Evolutionary conservation across 1,139 yeast species (phyloP), one percentile per base, ranked within the genome.

Genomic region (Yamadazyma diddensiae): DNA sequence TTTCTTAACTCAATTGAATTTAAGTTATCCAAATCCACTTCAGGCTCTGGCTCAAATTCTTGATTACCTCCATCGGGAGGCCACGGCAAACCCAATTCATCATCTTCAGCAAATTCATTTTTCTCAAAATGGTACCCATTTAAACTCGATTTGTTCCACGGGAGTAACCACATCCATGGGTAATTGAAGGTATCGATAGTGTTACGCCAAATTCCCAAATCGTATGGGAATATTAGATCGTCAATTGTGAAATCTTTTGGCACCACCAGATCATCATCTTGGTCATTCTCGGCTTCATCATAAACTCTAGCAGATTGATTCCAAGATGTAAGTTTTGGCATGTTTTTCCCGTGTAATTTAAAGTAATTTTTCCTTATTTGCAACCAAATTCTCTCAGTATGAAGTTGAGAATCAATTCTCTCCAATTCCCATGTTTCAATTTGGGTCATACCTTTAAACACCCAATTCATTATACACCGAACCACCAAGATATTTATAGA

Each of bases 351-450:
- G 44, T 77, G 70, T 3, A 77, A 39, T 15, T 43, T 37, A 15
- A 42, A 30, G 47, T 74, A 77, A 46, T 79, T 79, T n/a, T 44
- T 44, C 21, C 72, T 47, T 6, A 79, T 65, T 35, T 62, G 71
- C 6, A 49, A 41, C 80, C 84, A 77, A 37, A 79, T 59, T 25
- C 74, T 51, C 27, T 70, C 77, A 1, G 72, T 67, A 31, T 60
- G 67, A 38, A 81, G 70, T 44, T 82, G 85, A 6, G 79, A 67
- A 36, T 79, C 87, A 2, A 87, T 63, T 39, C 97, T 70, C 44
- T 92, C 97, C 60, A 71, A 61, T 49, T 92, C 97, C 98, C 98
- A 92, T 3, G 73, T 66, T 56, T 92, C 98, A 37, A 92, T 90
- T 54, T 87, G 95, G 2, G 97, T 80, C 73, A 77, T 82, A n/a